phyloP scores from a whole-genome alignment of 2,329 filamentous ascomycete genomes.

The Colletotrichum sp. region DNA sequence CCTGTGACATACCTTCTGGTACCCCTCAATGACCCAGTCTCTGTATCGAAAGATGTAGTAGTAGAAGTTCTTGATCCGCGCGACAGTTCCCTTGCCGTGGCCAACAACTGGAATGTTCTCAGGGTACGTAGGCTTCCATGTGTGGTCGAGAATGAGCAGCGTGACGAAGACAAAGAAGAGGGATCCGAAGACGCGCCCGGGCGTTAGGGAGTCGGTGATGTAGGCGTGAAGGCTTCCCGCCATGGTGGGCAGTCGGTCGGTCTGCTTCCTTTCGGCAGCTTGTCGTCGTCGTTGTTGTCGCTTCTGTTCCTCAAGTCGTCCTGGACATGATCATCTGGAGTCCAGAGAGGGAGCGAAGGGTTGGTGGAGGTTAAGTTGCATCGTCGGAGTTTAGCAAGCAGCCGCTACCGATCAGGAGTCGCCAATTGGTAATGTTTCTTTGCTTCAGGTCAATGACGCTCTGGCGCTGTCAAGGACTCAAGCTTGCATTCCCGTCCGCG shows the following conservation, averaged over 20 bases:
- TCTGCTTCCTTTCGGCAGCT: background rate
- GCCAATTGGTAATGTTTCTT: background rate
- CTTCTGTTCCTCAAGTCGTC: background rate
- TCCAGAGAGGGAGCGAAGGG: background rate
- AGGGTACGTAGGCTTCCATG: slow-evolving; percentile 43
- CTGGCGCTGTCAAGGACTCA: background rate
- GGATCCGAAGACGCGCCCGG: slow-evolving; percentile 30
- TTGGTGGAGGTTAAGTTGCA: background rate
- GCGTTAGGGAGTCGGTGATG: slow-evolving; percentile 34
- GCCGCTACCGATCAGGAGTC: background rate
- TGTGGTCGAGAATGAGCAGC: slow-evolving; percentile 45
- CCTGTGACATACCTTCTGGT: slow-evolving; percentile 39
- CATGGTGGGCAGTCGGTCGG: background rate
- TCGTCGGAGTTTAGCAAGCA: background rate
- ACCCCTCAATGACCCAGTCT: slow-evolving; percentile 47
- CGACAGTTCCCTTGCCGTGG: slow-evolving; percentile 38
- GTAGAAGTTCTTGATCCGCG: slow-evolving; percentile 43
- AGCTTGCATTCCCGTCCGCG: background rate
- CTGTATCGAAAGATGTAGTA: slow-evolving; percentile 42
- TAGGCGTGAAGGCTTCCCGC: slow-evolving; percentile 25
- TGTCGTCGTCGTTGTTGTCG: background rate
- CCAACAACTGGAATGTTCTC: slow-evolving; percentile 45
- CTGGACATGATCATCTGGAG: background rate
- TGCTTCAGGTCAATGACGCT: slow-evolving; percentile 6
- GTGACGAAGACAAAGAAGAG: slow-evolving; percentile 36